Base-by-base conservation (phyloP, 495 filamentous ascomycete genomes). In the Astrocystis sublimbata region DNA sequence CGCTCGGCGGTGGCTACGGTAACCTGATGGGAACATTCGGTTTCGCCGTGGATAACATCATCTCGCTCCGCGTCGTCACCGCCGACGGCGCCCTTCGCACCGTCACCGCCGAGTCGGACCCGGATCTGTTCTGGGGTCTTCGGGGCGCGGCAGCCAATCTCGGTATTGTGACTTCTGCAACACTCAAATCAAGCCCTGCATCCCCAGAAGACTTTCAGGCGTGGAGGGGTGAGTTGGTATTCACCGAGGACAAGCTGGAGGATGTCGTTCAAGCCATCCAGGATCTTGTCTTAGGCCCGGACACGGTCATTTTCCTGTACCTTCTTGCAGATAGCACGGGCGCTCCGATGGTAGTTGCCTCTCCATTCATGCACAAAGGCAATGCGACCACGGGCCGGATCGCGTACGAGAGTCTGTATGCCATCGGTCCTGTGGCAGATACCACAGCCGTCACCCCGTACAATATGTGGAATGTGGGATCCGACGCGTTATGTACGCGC, bases 1-100 rank as follows among this genome's bases (percentile, higher is more conserved):
- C 68, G 0, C 80, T 86, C 19, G 84, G 84, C 15, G 84, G 82
- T 33, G 83, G 82, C 19, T 73, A 79, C 43, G 79, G 83, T 8
- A 71, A 69, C 38, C 65, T 78, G 4, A 71, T 78, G 64, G 82
- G 82, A 10, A 57, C 68, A 9, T 73, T 81, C 59, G 82, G 83
- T 3, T 69, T 86, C 10, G 58, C 78, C 12, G 68, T 73, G 4
- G 83, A 86, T 47, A 73, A 78, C 30, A 66, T 85, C 17, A 59
- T 79, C 6, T 76, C 74, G 0, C 63, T 76, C 51, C 71, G 77
- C 23, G 61, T 83, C 10, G 76, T 86, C 2, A 71, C 77, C 23
- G 79, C 81, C 2, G 67, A 82, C 53, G 83, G 82, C 2, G 46
- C 56, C 4, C 40, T 42, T 1, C 19, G 23, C 15, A 80, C 68